Base-by-base conservation (phyloP, 2,329 filamentous ascomycete species). In the Saccharata proteae region DNA sequence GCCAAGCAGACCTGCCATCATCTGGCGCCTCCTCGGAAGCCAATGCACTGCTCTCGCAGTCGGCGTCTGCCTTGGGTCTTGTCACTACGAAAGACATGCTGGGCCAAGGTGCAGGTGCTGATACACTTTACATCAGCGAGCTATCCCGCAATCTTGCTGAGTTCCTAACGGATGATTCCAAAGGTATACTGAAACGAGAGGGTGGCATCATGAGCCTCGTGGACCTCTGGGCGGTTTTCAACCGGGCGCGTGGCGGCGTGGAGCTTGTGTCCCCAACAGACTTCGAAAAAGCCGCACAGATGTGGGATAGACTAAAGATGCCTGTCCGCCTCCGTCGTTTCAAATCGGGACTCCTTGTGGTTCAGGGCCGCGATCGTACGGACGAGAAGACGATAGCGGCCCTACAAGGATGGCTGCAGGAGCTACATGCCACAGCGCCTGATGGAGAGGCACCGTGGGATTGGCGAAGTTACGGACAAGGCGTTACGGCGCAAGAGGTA, bases 21-120 rank as follows among this genome's bases (percentile, higher is more conserved):
- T 68, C 55, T 22, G 53, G 49, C 23, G 73, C 67, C 5, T 11
- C 24, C 7, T 26, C 24, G 10, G 83, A 90, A 52, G 75, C 83
- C 8, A 80, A 70, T 43, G 74, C 74, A 6, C 63, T 93, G 3
- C 66, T 92, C 6, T 82, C 80, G 1, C 80, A 92, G 48, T 92
- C 83, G 1, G 80, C 78, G 5, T 82, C 74, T 35, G 82, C 88
- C 30, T 67, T 96, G 0, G 85, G 86, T 0, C 71, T 96, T 32
- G 71, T 90, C n/a, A 92, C 88, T 0, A 96, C 88, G 1, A 93
- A 86, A 57, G 88, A 96, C 44, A 93, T 93, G 62, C 78, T 93
- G 1, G 75, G 77, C 14, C n/a, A n/a, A n/a, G n/a, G n/a, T n/a
- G 74, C 79, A n/a, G 67, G 77, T 31, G 69, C 81, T 0, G 83